Conservation (phyloP, 306 rosid genomes). For the Dryas drummondii region DNA sequence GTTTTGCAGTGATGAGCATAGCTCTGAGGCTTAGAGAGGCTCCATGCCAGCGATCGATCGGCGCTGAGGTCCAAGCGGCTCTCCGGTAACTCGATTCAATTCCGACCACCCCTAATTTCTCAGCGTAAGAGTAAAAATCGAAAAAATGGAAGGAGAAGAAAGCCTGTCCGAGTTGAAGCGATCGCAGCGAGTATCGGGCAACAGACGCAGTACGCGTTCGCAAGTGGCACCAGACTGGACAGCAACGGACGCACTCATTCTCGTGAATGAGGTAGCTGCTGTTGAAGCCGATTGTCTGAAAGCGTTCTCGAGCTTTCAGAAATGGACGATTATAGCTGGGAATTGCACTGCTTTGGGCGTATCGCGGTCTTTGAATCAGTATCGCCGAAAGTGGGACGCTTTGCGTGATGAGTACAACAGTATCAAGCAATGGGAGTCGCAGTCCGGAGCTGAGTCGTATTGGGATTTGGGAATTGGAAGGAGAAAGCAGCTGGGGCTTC, state of each 20-base stretch:
- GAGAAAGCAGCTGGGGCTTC: constrained; percentile 42
- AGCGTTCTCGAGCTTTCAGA: constrained; percentile 49
- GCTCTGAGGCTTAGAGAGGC: no score
- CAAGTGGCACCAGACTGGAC: constrained; percentile 72
- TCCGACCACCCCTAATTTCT: background rate
- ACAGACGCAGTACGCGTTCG: constrained; percentile 61
- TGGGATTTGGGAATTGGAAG: constrained; percentile 34
- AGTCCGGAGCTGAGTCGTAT: constrained; percentile 23
- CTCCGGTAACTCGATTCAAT: background rate
- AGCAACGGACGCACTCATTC: constrained; percentile 49
- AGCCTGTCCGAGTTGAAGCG: constrained; percentile 1
- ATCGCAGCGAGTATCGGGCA: constrained; percentile 11
- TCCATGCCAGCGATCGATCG: no score
- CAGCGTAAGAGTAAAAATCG: background rate
- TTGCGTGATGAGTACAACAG: constrained; percentile 30
- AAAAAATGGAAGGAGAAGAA: constrained; percentile 13
- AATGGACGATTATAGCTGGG: constrained; percentile 53
- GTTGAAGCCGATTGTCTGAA: constrained; percentile 72
- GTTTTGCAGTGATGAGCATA: no score
- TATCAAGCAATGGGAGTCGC: constrained; percentile 30
- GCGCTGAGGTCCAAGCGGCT: no score
- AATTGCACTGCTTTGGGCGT: constrained; percentile 62
- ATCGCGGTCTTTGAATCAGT: constrained; percentile 50
- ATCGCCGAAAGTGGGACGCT: constrained; percentile 70
- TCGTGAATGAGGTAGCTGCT: constrained; percentile 67